Conservation (phyloP, 352 stramenopile species). For the Pilasporangium apinafurcum region DNA sequence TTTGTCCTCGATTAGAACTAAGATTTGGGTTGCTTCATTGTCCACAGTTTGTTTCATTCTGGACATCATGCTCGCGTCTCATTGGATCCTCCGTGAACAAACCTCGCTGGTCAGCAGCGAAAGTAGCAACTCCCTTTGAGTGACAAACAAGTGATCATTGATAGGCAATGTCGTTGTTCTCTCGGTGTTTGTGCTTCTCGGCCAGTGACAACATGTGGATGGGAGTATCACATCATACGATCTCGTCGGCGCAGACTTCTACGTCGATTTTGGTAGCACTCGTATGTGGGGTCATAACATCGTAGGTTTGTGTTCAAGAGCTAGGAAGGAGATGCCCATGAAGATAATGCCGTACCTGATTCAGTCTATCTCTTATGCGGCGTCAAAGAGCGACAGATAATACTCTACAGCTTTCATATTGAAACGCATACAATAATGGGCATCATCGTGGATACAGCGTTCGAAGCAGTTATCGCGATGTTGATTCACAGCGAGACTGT, state of each 20-base stretch:
- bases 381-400: slow-evolving; percentile 13
- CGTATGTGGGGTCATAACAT: slow-evolving; percentile 2
- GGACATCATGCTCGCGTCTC: no score
- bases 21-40: no score
- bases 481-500: slow-evolving; percentile 13
- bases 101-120: no score
- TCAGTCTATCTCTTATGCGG: slow-evolving; percentile 13
- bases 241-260: slow-evolving; percentile 1
- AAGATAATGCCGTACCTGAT: slow-evolving; percentile 12
- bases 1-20: no score
- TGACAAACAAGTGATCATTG: no score
- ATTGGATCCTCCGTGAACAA: no score
- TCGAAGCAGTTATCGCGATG: slow-evolving; percentile 3
- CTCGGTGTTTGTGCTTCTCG: background rate
- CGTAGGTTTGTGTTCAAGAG: slow-evolving; percentile 17
- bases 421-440: slow-evolving; percentile 12
- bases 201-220: background rate
- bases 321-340: slow-evolving; percentile 14
- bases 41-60: no score
- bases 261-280: slow-evolving; percentile 2
- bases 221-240: slow-evolving; percentile 1
- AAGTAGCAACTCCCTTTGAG: no score
- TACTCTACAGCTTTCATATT: slow-evolving; percentile 9
- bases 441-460: slow-evolving; percentile 6
- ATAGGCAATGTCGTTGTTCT: no score